phyloP scores from a whole-genome alignment of 345 rosid species.

The Heritiera littoralis region DNA sequence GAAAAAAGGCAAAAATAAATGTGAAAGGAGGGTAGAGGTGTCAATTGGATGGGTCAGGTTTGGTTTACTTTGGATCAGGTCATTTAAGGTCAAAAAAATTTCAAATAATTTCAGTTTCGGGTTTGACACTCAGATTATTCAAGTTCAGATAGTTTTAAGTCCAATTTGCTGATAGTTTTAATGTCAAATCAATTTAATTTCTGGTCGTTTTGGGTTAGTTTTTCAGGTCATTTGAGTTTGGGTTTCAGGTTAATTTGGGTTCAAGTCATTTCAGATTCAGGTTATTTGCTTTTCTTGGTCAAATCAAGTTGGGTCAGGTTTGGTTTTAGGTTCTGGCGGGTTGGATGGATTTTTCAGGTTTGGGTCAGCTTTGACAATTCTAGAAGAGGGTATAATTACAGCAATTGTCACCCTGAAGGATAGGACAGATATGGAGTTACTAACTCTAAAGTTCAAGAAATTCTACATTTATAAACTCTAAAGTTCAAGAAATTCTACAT shows the following conservation, averaged over 20 bases:
- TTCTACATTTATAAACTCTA: neutral
- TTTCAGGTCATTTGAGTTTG: neutral
- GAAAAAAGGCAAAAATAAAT: neutral
- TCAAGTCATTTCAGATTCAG: neutral
- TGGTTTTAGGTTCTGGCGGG: too few species aligned
- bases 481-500: neutral
- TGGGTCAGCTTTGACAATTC: neutral
- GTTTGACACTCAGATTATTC: neutral
- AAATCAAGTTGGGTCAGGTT: neutral
- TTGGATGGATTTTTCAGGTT: neutral
- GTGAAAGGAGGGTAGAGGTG: neutral
- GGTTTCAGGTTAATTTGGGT: neutral
- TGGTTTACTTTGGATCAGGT: neutral
- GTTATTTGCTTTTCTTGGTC: neutral
- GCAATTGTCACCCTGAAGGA: neutral
- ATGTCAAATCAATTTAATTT: neutral
- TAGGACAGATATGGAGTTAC: neutral
- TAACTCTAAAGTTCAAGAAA: neutral
- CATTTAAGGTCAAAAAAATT: neutral
- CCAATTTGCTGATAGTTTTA: neutral
- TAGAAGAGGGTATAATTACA: neutral
- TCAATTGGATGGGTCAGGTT: neutral
- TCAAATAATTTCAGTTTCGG: neutral
- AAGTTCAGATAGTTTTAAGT: neutral
- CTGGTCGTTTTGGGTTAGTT: neutral